Conservation (phyloP, 2,329 filamentous ascomycete species). For the Fusarium heterosporum region DNA sequence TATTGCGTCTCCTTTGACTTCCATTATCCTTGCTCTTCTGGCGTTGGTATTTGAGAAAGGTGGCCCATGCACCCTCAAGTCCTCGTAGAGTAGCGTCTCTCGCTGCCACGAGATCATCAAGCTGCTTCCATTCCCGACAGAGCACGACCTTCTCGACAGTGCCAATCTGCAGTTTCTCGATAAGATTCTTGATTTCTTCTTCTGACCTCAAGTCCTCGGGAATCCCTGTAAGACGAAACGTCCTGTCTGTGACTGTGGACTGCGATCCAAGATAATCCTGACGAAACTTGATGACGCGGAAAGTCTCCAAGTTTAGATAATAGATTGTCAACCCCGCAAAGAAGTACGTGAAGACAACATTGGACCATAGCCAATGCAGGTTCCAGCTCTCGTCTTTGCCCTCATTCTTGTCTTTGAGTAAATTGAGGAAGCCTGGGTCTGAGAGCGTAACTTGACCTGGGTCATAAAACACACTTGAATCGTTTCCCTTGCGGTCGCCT, state of each 20-base stretch:
- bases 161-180: slow-evolving; percentile 89
- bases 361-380: slow-evolving; percentile 82
- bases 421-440: slow-evolving; percentile 23
- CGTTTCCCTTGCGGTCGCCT: background rate
- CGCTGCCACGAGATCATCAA: slow-evolving; percentile 79
- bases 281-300: slow-evolving; percentile 83
- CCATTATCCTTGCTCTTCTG: slow-evolving; percentile 24
- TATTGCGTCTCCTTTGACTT: background rate
- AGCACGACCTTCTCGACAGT: slow-evolving; percentile 89
- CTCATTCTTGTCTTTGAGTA: slow-evolving; percentile 48
- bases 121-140: slow-evolving; percentile 85
- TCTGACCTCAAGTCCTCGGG: slow-evolving; percentile 83
- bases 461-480: slow-evolving; percentile 6
- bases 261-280: slow-evolving; percentile 94
- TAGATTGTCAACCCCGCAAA: slow-evolving; percentile 87
- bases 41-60: slow-evolving; percentile 59
- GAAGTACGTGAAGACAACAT: slow-evolving; percentile 93
- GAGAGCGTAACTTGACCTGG: slow-evolving; percentile 32
- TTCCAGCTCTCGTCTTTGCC: slow-evolving; percentile 53
- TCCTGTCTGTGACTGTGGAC: slow-evolving; percentile 94
- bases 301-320: slow-evolving; percentile 84
- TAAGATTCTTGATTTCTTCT: slow-evolving; percentile 83
- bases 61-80: slow-evolving; percentile 86
- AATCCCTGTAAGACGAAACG: slow-evolving; percentile 90
- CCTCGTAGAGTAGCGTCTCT: slow-evolving; percentile 74